Percentiles rank a stretch among this genome's conserved stretches.
phyloP scores from a whole-genome alignment of 352 stramenopile genomes.

The Phytophthora pistaciae region DNA sequence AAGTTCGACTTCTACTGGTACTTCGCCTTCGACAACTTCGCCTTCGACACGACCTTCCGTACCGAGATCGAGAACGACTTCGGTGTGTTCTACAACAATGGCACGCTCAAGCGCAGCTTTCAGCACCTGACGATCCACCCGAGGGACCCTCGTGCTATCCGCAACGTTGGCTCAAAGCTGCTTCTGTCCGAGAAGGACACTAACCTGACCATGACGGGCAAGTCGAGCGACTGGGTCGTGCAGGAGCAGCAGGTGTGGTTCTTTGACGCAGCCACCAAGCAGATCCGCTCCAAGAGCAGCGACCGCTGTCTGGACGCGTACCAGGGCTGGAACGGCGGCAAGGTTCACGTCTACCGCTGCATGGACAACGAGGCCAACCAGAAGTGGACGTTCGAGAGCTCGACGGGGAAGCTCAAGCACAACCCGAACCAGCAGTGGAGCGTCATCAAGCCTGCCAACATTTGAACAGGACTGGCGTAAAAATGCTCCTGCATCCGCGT shows the following conservation, averaged over 20 bases:
- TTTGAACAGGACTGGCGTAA: background rate
- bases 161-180: background rate
- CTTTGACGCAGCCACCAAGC: background rate
- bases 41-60: background rate
- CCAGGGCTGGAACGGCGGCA: background rate
- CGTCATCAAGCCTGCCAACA: background rate
- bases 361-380: background rate
- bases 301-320: background rate
- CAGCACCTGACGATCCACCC: background rate
- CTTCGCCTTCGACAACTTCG: background rate
- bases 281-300: background rate
- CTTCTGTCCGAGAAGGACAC: background rate
- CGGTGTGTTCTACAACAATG: background rate
- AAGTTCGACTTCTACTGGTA: constrained; percentile 4
- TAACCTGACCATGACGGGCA: background rate
- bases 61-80: background rate
- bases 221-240: background rate
- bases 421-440: background rate
- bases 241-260: background rate
- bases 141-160: background rate
- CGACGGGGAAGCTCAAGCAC: background rate
- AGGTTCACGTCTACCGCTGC: background rate
- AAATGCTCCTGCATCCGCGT: background rate
- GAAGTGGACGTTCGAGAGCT: background rate
- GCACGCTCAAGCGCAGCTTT: background rate